These are phyloP conservation scores for Fusarium beomiforme DNA, from an alignment of 2,329 filamentous ascomycete species.

Conservation along the genomic window DNA sequence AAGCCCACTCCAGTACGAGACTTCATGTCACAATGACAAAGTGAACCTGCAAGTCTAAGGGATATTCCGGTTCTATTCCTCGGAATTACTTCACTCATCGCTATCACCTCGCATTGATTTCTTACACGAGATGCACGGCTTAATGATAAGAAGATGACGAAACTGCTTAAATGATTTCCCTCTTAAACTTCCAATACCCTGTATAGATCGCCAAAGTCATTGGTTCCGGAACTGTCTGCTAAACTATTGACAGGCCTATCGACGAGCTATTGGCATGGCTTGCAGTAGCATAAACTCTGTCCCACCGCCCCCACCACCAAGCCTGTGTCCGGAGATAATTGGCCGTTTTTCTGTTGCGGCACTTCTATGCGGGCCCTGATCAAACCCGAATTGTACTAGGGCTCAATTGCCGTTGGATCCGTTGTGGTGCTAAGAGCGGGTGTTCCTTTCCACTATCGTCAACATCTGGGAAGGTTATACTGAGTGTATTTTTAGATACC, in stretches of 20 bases:
- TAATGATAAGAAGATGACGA: neutral
- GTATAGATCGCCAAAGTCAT: neutral
- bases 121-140: rapidly evolving
- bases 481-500: neutral
- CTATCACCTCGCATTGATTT: neutral
- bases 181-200: rapidly evolving
- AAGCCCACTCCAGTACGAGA: neutral
- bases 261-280: neutral
- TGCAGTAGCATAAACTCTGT: neutral
- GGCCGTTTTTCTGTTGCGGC: neutral
- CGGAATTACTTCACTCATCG: neutral
- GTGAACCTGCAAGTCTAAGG: neutral
- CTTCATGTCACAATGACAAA: neutral
- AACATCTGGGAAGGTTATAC: too few relatives aligned
- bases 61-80: neutral
- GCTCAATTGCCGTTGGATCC: neutral
- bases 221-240: neutral
- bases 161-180: neutral
- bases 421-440: neutral
- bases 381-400: neutral
- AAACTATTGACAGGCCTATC: neutral
- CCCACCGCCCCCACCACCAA: neutral
- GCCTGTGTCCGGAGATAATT: neutral
- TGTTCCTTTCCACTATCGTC: neutral
- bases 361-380: neutral